Conservation (phyloP, 768 basidiomycete species). For the Kwoniella sp. region DNA sequence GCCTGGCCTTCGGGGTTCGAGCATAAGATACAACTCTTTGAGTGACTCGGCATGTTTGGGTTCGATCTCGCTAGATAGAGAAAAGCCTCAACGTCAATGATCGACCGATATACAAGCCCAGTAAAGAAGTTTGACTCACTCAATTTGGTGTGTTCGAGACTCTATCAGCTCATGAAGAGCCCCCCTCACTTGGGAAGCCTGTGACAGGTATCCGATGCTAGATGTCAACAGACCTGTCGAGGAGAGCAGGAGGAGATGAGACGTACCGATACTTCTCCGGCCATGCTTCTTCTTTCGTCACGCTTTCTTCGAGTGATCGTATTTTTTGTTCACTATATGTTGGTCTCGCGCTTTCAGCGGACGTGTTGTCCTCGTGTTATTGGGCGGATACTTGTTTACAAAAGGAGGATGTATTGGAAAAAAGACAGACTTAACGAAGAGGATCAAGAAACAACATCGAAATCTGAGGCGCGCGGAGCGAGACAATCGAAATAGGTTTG, state of each 20-base stretch:
- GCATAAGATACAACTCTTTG: conserved; percentile 29
- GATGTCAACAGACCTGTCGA: background rate
- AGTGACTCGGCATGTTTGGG: conserved; percentile 35
- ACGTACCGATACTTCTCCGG: conserved; percentile 21
- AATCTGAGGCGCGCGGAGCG: conserved; percentile 10
- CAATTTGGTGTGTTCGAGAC: conserved; percentile 17
- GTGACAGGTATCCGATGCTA: background rate
- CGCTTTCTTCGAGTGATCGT: background rate
- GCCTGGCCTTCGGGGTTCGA: conserved; percentile 14
- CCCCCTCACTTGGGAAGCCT: conserved; percentile 30
- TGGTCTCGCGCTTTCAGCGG: background rate
- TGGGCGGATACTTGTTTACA: background rate
- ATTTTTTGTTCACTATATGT: background rate
- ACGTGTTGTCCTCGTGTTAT: background rate
- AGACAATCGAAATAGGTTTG: too few relatives aligned
- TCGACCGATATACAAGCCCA: background rate
- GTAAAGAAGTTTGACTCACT: conserved; percentile 17
- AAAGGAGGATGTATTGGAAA: background rate
- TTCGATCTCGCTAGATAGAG: conserved; percentile 19
- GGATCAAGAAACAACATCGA: conserved; percentile 15
- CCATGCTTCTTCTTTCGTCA: conserved; percentile 13
- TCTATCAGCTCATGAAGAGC: conserved; percentile 32
- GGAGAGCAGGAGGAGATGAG: conserved; percentile 2
- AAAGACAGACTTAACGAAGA: background rate
- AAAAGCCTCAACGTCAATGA: conserved; percentile 2